Base-by-base conservation (phyloP, 192 early-diverging fungal genomes). In the Linnemannia exigua region DNA sequence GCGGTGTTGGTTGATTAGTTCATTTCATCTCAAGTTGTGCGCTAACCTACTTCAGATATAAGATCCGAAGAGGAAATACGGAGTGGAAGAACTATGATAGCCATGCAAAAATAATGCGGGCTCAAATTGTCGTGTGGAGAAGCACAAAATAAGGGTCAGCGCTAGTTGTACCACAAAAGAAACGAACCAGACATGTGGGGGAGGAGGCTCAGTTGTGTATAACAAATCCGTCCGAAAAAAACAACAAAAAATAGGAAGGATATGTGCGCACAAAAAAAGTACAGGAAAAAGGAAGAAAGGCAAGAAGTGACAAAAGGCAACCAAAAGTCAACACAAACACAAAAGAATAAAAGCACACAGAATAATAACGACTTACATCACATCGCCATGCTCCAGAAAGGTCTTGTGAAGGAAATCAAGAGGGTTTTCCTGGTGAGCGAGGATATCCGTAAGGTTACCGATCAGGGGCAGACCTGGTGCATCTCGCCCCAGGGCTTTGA, bases 381-480 rank as follows among this genome's bases (percentile, higher is more conserved):
- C 79, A 74, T 80, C 79, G 3, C 79, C 79, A 41, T 80, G 67
- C 33, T 73, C 67, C 14, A 47, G 52, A 31, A 80, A 67, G 28
- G 44, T 35, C 17, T 73, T 28, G n/a, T 73, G 79, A 9, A 80
- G 70, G 46, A 51, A 51, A 7, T 33, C 28, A 6, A 79, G 69
- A 3, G 28, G 70, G 20, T 74, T 44, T 7, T 77, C 82, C 3
- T 63, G 63, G 35, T 70, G 0, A 5, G 6, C 5, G 6, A 84
- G 11, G 14, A 84, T 28, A 15, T 78, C 61, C 12, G 73, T 67
- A 9, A 79, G 35, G 48, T 76, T 85, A 14, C 83, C 83, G 20
- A 85, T 33, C 19, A 85, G 33, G 15, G 83, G 77, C 11, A 31
- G 79, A 14, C 83, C 83, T 11, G 44, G 48, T 1, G 74, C 72